These are phyloP conservation scores for Eucalyptus curtisii DNA, from an alignment of 345 rosid genomes.

Conservation along the genomic window DNA sequence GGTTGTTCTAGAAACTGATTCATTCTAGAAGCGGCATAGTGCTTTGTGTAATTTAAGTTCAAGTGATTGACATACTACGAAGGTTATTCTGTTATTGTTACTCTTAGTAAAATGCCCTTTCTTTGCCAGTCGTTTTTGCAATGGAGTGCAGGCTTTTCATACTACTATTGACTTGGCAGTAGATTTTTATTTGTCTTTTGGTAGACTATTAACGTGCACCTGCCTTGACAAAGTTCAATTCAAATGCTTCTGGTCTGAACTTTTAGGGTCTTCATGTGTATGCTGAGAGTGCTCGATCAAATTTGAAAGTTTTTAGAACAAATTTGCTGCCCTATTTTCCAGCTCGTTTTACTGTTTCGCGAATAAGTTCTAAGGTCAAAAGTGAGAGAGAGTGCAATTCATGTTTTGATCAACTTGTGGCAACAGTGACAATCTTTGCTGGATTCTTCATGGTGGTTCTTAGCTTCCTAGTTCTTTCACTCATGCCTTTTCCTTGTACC, in stretches of 20 bases:
- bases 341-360: neutral
- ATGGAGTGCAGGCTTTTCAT: neutral
- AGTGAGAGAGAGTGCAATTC: neutral
- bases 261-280: neutral
- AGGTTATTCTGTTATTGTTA: neutral
- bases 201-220: neutral
- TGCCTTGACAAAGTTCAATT: neutral
- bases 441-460: neutral
- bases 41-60: neutral
- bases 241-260: neutral
- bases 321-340: neutral
- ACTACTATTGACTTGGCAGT: neutral
- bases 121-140: neutral
- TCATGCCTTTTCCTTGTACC: neutral
- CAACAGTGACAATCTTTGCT: neutral
- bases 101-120: neutral
- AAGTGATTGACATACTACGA: neutral
- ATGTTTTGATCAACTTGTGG: neutral
- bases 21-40: neutral
- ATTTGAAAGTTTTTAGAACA: neutral
- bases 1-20: neutral
- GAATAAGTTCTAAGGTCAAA: neutral
- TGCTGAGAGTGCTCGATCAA: neutral
- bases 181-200: neutral
- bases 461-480: neutral